Percentiles rank a stretch among this genome's conserved stretches.
phyloP scores from a whole-genome alignment of 2,329 filamentous ascomycete genomes.

The Aspergillus glaucus region DNA sequence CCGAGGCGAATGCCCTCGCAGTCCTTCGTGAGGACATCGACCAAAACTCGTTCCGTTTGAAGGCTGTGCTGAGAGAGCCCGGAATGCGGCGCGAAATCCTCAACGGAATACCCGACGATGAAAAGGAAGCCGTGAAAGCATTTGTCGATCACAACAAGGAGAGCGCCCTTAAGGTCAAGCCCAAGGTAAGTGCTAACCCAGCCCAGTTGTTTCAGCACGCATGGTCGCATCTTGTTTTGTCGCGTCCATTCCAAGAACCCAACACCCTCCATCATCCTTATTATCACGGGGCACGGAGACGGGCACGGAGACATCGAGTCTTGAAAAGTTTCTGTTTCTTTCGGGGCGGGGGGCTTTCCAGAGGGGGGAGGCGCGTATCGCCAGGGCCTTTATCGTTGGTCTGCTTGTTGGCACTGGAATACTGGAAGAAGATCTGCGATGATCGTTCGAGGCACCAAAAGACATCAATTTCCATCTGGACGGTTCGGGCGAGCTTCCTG shows the following conservation, averaged over 20 bases:
- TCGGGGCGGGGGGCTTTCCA: background rate
- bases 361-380: background rate
- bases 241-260: background rate
- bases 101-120: slow-evolving; percentile 47
- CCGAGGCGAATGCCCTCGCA: slow-evolving; percentile 60
- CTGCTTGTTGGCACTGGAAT: background rate
- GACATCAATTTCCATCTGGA: background rate
- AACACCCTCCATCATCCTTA: background rate
- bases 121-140: slow-evolving; percentile 58
- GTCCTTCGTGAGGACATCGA: slow-evolving; percentile 70
- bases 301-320: background rate
- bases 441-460: background rate
- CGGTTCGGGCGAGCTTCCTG: background rate
- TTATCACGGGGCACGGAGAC: background rate
- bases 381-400: background rate
- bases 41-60: slow-evolving; percentile 62
- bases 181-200: slow-evolving; percentile 57
- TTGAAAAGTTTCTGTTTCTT: background rate
- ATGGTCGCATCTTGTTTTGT: background rate
- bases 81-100: slow-evolving; percentile 61
- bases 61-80: slow-evolving; percentile 57
- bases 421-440: background rate
- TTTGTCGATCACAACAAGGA: slow-evolving; percentile 66
- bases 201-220: background rate
- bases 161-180: slow-evolving; percentile 75